phyloP scores from a whole-genome alignment of 495 filamentous ascomycete genomes.

The Tirmania nivea region DNA sequence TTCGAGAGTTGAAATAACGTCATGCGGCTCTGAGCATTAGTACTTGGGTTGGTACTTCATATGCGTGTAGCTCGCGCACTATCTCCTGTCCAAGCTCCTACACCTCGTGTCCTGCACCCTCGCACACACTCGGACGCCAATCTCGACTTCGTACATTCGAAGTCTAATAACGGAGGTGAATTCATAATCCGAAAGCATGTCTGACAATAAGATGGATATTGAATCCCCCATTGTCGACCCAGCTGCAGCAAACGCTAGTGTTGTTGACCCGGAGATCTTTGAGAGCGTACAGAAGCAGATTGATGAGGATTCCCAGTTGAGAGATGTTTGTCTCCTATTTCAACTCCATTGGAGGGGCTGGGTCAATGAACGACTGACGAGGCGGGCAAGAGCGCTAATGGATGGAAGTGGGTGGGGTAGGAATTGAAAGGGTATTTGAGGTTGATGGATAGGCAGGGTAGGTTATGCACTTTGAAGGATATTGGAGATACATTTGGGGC shows the following conservation, averaged over 20 bases:
- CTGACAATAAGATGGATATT: neutral
- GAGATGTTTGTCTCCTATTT: slow-evolving; percentile 35
- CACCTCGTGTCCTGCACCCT: no score
- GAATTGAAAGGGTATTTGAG: slow-evolving; percentile 63
- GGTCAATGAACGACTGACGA: no score
- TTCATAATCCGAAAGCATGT: neutral
- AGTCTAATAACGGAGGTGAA: no score
- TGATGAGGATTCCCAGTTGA: slow-evolving; percentile 60
- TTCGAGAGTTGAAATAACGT: no score
- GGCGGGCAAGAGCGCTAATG: neutral
- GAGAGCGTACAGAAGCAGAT: slow-evolving; percentile 70
- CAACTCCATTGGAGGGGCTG: no score
- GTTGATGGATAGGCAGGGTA: slow-evolving; percentile 49
- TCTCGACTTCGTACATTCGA: no score
- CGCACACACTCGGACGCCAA: no score
- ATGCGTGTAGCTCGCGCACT: no score
- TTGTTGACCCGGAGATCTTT: slow-evolving; percentile 64
- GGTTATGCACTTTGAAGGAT: no score
- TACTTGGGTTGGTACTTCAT: no score
- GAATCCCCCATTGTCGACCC: neutral
- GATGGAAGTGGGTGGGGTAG: slow-evolving; percentile 16
- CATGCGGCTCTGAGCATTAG: no score
- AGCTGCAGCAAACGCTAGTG: neutral
- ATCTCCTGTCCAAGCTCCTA: no score
- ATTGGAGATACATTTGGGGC: neutral